Conservation (phyloP, 2,329 filamentous ascomycete genomes). For the Cercospora sp. region DNA sequence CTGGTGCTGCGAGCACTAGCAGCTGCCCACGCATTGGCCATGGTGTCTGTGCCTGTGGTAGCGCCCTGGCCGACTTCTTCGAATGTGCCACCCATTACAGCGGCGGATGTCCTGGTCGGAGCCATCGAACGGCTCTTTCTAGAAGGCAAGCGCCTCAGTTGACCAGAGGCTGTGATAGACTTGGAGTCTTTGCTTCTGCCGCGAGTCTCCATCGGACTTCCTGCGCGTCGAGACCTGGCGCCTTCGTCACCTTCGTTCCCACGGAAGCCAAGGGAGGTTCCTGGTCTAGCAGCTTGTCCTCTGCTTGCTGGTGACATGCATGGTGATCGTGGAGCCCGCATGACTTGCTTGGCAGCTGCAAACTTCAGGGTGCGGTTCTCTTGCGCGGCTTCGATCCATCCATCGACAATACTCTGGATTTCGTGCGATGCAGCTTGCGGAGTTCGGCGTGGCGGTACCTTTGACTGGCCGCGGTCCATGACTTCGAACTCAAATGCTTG, state of each 20-base stretch:
- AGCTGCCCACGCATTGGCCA: conserved; percentile 6
- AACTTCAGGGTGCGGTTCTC: conserved; percentile 5
- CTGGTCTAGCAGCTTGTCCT: neutral
- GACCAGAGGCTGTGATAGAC: neutral
- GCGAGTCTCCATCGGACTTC: neutral
- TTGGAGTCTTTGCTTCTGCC: neutral
- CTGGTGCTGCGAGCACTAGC: conserved; percentile 12
- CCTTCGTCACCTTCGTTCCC: neutral
- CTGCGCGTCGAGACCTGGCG: neutral
- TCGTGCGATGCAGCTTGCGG: conserved; percentile 10
- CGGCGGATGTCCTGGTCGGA: neutral
- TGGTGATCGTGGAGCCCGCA: neutral
- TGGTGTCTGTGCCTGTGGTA: neutral
- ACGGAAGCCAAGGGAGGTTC: neutral
- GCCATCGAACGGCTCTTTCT: conserved; percentile 1
- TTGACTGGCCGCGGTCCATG: neutral
- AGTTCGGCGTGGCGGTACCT: neutral
- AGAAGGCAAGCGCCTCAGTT: neutral
- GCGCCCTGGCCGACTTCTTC: neutral
- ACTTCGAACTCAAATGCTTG: conserved; percentile 10
- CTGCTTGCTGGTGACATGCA: neutral
- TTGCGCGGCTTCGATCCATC: conserved; percentile 7
- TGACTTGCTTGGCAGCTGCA: conserved; percentile 8
- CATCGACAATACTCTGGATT: conserved; percentile 7
- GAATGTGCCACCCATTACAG: neutral